Evolutionary conservation across 495 filamentous ascomycete species (phyloP).

Genomic region (Lasiosphaeris hirsuta): DNA sequence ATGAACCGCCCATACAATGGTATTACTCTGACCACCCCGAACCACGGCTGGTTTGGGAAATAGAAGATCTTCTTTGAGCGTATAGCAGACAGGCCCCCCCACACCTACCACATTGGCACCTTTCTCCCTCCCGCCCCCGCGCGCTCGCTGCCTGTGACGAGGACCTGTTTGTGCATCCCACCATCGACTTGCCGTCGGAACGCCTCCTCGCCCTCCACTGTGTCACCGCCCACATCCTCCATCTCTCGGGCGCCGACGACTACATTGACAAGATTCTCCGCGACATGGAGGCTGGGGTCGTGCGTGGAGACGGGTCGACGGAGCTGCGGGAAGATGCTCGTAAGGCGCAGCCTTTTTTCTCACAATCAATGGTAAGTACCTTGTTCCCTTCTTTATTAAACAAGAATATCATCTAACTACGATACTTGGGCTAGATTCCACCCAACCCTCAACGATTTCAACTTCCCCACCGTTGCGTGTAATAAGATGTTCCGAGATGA

Average conservation of each 20-base stretch:
- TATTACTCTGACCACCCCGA: constrained; percentile 7
- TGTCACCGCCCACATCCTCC: constrained; percentile 30
- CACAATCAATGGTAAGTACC: too few species aligned
- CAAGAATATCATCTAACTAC: too few species aligned
- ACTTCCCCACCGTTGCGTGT: too few species aligned
- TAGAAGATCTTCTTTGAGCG: constrained; percentile 20
- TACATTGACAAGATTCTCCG: constrained; percentile 24
- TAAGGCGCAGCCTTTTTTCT: too few species aligned
- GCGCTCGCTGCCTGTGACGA: too few species aligned
- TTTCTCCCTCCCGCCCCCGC: neutral
- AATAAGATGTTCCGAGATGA: too few species aligned
- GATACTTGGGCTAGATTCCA: too few species aligned
- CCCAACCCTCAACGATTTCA: too few species aligned
- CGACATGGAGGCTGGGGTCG: constrained; percentile 19
- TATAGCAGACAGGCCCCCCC: neutral
- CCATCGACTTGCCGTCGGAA: constrained; percentile 27
- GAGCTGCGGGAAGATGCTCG: neutral
- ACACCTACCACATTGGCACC: neutral
- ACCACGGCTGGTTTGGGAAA: constrained; percentile 13
- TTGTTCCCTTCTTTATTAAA: too few species aligned
- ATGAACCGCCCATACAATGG: constrained; percentile 22
- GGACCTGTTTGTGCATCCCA: constrained; percentile 2
- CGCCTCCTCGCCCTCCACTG: constrained; percentile 28
- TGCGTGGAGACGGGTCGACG: constrained; percentile 14
- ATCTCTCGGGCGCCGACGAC: constrained; percentile 26